Evolutionary conservation across 2,329 filamentous ascomycete species (phyloP).

Genomic region (Fusarium subtropicale): DNA sequence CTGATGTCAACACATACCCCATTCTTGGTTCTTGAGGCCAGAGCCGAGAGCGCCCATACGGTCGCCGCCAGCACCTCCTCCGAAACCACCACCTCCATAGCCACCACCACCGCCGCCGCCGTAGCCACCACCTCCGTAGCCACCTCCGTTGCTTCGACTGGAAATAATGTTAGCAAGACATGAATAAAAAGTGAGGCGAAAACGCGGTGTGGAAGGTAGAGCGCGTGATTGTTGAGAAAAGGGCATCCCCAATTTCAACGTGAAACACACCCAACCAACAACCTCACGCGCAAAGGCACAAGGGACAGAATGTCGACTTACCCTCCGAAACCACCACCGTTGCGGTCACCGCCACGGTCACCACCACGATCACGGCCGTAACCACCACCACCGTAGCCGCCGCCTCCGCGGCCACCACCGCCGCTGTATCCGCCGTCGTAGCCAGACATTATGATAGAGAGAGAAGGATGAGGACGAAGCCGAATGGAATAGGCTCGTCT

Average conservation of each 20-base stretch:
- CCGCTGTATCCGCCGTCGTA: conserved; percentile 49
- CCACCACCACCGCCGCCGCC: conserved; percentile 54
- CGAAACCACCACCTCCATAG: conserved; percentile 53
- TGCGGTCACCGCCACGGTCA: conserved; percentile 59
- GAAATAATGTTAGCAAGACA: conserved; percentile 52
- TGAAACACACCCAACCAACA: conserved; percentile 30
- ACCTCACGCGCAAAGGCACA: conserved; percentile 19
- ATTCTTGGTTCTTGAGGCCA: conserved; percentile 86
- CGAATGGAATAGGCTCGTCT: conserved; percentile 27
- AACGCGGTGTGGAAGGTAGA: conserved; percentile 22
- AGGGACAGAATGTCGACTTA: conserved; percentile 48
- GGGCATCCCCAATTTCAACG: conserved; percentile 23
- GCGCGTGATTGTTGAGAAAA: conserved; percentile 16
- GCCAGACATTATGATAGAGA: conserved; percentile 57
- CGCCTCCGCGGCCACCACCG: conserved; percentile 49
- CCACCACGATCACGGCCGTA: conserved; percentile 57
- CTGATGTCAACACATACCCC: conserved; percentile 72
- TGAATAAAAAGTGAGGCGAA: conserved; percentile 9
- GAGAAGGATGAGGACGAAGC: conserved; percentile 32
- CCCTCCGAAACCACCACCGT: conserved; percentile 54
- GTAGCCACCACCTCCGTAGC: conserved; percentile 53
- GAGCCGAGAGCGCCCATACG: conserved; percentile 93
- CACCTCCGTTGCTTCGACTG: conserved; percentile 60
- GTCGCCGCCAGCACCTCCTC: conserved; percentile 80
- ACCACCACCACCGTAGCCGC: conserved; percentile 51